Conservation (phyloP, 139 green algal genomes). For the Yamagishiella unicocca region DNA sequence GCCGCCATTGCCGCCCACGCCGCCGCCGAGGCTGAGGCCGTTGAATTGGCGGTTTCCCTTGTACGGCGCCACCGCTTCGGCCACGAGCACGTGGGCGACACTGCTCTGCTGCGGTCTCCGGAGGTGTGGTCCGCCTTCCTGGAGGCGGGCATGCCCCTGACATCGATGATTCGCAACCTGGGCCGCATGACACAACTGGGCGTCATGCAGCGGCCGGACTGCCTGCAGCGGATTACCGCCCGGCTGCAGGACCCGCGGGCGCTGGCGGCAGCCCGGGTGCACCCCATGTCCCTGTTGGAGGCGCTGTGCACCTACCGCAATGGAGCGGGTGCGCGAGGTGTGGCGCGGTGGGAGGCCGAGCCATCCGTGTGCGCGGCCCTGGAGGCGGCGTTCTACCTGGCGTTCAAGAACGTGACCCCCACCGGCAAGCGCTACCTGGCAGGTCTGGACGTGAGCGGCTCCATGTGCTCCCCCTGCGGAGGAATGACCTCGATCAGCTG, state of each 20-base stretch:
- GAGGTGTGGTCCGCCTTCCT: constrained; percentile 36
- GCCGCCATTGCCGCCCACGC: neutral
- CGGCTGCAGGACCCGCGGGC: constrained; percentile 7
- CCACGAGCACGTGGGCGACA: constrained; percentile 49
- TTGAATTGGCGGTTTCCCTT: neutral
- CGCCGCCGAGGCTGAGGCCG: neutral
- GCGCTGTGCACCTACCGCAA: constrained; percentile 37
- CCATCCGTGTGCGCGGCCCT: neutral
- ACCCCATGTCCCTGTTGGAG: constrained; percentile 46
- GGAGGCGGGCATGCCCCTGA: constrained; percentile 39
- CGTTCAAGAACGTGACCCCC: constrained; percentile 50
- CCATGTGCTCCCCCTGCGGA: constrained; percentile 26
- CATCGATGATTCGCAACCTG: constrained; percentile 41
- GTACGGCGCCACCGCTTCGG: constrained; percentile 46
- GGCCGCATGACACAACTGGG: constrained; percentile 30
- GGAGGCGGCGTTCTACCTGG: constrained; percentile 50
- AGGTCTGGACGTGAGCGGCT: constrained; percentile 49
- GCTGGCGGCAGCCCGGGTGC: constrained; percentile 11
- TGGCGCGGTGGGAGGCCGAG: neutral
- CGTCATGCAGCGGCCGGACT: neutral
- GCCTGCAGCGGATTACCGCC: neutral
- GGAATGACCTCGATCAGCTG: constrained; percentile 23
- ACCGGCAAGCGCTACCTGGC: constrained; percentile 49
- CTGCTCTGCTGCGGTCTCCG: neutral
- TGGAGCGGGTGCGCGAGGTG: neutral